Base-by-base conservation (phyloP, 192 early-diverging fungal genomes). In the Chytriomyces confervae region DNA sequence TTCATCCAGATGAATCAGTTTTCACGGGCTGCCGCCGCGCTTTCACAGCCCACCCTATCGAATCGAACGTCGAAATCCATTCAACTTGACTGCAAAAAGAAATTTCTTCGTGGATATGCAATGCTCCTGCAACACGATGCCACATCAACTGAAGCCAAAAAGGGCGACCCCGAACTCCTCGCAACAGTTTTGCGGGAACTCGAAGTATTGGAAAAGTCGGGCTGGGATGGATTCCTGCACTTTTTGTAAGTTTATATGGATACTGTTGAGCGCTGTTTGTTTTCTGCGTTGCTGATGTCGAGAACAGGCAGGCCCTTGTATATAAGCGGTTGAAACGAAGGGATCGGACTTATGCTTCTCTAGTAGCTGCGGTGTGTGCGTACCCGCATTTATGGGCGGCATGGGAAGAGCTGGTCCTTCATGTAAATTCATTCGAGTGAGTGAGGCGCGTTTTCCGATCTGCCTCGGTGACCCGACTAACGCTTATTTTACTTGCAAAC, bases 331-430 rank as follows among this genome's bases (percentile, higher is more conserved):
- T 79, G 50, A 77, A 74, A n/a, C 9, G 57, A 23, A 69, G 70
- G 24, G 61, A 64, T 2, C 43, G 67, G 53, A 83, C 60, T 43
- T 44, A 70, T 51, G 48, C 2, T 78, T 83, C 50, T 69, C 82
- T 96, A 7, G 36, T 95, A 18, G 75, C 86, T 65, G 93, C 95
- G 9, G 81, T 99, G 1, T 74, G 80, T 18, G 77, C 77, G 77
- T 96, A 90, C 77, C 93, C 91, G 43, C 95, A 85, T 83, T 95
- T 96, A 80, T 98, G 95, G 95, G 93, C 91, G 63, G 94, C 95
- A 24, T 99, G 97, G 97, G 77, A 89, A 63, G 94, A 93, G 53
- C 83, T 98, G 1, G 90, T 82, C 6, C 72, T 83, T 53, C 24
- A 24, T 5, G 57, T 77, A 4, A 16, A 47, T 7, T 27, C 62